Evolutionary conservation across 2,329 filamentous ascomycete species (phyloP).

Genomic region (Fusarium decemcellulare): DNA sequence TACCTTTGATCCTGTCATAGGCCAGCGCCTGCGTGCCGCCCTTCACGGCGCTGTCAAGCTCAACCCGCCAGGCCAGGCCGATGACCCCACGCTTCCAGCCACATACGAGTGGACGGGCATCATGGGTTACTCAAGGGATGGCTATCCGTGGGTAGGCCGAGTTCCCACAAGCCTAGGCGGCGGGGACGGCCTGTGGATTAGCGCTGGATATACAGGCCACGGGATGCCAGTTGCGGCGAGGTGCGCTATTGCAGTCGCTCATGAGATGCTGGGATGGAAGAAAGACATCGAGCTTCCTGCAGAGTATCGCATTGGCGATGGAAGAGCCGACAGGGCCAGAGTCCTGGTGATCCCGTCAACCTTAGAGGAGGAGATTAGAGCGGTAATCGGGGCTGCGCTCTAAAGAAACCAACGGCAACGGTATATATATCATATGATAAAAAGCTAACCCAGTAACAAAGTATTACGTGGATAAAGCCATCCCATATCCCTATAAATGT

Average conservation of each 20-base stretch:
- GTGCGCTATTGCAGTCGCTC: conserved; percentile 73
- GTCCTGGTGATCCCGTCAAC: conserved; percentile 42
- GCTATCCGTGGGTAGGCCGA: conserved; percentile 77
- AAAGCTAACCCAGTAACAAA: neutral
- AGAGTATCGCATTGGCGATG: conserved; percentile 57
- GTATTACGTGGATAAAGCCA: neutral
- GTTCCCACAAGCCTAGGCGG: conserved; percentile 69
- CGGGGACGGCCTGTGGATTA: conserved; percentile 66
- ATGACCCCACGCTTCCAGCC: conserved; percentile 62
- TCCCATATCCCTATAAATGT: neutral
- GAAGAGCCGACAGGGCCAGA: conserved; percentile 45
- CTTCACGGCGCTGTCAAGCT: conserved; percentile 60
- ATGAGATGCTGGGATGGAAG: conserved; percentile 67
- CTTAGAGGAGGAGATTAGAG: conserved; percentile 45
- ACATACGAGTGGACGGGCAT: conserved; percentile 83
- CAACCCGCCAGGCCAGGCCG: conserved; percentile 48
- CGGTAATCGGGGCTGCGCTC: conserved; percentile 32
- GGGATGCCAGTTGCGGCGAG: conserved; percentile 83
- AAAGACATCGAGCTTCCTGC: conserved; percentile 59
- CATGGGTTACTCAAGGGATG: conserved; percentile 82
- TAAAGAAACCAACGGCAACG: neutral
- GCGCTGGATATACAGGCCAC: conserved; percentile 79
- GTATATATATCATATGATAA: conserved; percentile 8
- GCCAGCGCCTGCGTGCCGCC: conserved; percentile 67
- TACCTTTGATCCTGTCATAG: conserved; percentile 68